phyloP scores from a whole-genome alignment of 306 rosid genomes.

The Casuarina equisetifolia region DNA sequence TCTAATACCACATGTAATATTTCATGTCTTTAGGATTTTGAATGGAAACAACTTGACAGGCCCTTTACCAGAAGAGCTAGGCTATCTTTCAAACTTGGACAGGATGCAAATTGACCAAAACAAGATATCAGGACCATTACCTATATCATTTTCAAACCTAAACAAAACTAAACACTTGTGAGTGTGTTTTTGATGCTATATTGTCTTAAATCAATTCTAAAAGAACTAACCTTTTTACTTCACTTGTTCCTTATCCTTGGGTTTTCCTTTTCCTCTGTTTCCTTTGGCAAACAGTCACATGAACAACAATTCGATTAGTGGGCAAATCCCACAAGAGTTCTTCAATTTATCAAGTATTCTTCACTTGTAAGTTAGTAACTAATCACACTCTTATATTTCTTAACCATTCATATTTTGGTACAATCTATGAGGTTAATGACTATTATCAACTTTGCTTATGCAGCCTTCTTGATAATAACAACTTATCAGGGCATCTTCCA shows the following conservation, averaged over 20 bases:
- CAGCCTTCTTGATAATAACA: slow-evolving; percentile 97
- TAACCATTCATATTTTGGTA: neutral
- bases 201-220: neutral
- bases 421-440: neutral
- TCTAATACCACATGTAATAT: neutral
- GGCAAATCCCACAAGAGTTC: slow-evolving; percentile 74
- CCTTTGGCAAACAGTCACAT: slow-evolving; percentile 70
- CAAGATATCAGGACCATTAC: slow-evolving; percentile 43
- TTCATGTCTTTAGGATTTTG: slow-evolving; percentile 41
- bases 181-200: slow-evolving; percentile 19
- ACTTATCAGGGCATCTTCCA: slow-evolving; percentile 84
- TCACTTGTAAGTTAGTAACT: slow-evolving; percentile 61
- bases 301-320: slow-evolving; percentile 95
- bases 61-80: slow-evolving; percentile 50
- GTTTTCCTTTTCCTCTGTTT: neutral
- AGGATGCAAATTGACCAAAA: slow-evolving; percentile 50
- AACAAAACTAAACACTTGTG: slow-evolving; percentile 37
- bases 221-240: neutral
- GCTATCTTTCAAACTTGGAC: slow-evolving; percentile 37
- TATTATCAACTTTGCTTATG: slow-evolving; percentile 27
- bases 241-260: neutral
- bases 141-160: slow-evolving; percentile 44
- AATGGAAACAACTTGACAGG: slow-evolving; percentile 52
- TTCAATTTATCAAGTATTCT: slow-evolving; percentile 54
- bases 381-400: neutral